Percentiles rank a stretch among this genome's conserved stretches.
These are phyloP conservation scores for Penicillium digitatum DNA, from an alignment of 2,329 filamentous ascomycete genomes.

Conservation along the genomic window DNA sequence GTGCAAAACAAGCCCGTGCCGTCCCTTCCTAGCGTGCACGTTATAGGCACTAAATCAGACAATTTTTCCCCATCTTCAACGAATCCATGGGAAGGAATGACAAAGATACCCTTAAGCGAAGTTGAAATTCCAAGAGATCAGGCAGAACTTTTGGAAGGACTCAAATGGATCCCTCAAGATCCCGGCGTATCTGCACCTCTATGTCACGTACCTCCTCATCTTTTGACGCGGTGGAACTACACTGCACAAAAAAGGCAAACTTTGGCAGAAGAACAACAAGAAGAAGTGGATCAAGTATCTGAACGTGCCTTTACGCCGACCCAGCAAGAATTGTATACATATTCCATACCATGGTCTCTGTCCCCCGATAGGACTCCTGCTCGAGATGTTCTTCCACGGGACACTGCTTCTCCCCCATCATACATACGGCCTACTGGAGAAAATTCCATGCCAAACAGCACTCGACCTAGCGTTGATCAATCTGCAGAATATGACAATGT, in stretches of 20 bases:
- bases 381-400: constrained; percentile 23
- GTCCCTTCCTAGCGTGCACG: not conserved
- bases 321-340: constrained; percentile 15
- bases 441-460: not conserved
- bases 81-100: constrained; percentile 33
- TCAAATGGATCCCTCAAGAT: constrained; percentile 36
- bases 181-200: constrained; percentile 25
- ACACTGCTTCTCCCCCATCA: constrained; percentile 27
- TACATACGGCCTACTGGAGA: not conserved
- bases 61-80: not conserved
- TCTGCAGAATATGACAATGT: not conserved
- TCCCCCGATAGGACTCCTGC: constrained; percentile 15
- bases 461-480: not conserved
- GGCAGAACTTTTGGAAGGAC: constrained; percentile 45
- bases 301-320: constrained; percentile 10
- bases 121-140: constrained; percentile 51
- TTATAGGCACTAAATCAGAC: not conserved
- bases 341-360: constrained; percentile 19
- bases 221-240: constrained; percentile 38
- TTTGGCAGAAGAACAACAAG: not conserved
- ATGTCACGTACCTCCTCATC: constrained; percentile 34
- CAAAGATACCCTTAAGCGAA: constrained; percentile 41
- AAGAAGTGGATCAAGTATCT: constrained; percentile 1
- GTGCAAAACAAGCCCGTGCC: not conserved
- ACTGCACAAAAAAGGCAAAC: constrained; percentile 18